Conservation (phyloP, 805 yeast species). For the Saitoella complicata region DNA sequence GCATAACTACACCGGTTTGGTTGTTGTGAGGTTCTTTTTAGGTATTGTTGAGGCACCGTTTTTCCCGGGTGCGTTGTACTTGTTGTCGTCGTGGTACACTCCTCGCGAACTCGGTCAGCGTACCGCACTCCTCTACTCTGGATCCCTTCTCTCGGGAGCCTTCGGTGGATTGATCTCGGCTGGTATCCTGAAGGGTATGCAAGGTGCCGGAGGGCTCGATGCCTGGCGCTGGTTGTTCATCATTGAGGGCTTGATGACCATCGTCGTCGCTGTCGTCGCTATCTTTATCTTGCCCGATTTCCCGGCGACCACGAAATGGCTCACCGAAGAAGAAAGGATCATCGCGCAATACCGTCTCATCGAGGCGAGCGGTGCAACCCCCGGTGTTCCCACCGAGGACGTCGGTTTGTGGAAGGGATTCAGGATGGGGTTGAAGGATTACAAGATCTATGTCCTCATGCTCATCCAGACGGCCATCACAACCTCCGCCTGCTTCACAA, state of each 20-base stretch:
- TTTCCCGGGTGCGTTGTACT: conserved; percentile 24
- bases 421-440: conserved; percentile 8
- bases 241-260: conserved; percentile 29
- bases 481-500: conserved; percentile 22
- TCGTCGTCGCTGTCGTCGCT: conserved; percentile 20
- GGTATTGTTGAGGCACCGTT: conserved; percentile 26
- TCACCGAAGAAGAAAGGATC: conserved; percentile 9
- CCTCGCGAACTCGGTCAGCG: conserved; percentile 27
- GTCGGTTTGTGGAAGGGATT: conserved; percentile 8
- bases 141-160: conserved; percentile 34
- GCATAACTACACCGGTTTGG: conserved; percentile 24
- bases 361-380: conserved; percentile 4
- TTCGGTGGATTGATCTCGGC: conserved; percentile 36
- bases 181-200: conserved; percentile 25
- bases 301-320: conserved; percentile 20
- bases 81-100: conserved; percentile 24
- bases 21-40: conserved; percentile 21
- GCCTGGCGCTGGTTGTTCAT: conserved; percentile 40
- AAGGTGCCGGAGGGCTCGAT: conserved; percentile 23
- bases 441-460: conserved; percentile 8
- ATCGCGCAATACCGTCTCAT: conserved; percentile 12
- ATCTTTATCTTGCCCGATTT: conserved; percentile 32
- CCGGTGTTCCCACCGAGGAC: conserved; percentile 2
- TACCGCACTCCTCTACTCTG: conserved; percentile 25
- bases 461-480: conserved; percentile 8